Conservation (phyloP, 306 rosid species). For the Fragaria ananassa region DNA sequence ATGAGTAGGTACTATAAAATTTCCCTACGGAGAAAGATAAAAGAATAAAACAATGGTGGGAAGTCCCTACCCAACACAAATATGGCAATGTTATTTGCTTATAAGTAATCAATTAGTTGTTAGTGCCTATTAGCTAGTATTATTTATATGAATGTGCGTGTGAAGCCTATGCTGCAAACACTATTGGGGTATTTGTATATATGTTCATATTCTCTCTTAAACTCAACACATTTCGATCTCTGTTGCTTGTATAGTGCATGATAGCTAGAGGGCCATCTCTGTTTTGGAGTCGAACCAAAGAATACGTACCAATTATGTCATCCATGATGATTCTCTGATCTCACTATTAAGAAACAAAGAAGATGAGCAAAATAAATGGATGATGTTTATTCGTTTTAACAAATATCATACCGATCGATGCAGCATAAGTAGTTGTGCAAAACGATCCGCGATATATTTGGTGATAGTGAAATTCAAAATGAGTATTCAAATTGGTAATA, state of each 20-base stretch:
- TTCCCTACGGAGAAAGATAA: background rate
- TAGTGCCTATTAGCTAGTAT: slow-evolving; percentile 7
- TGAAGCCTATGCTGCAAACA: background rate
- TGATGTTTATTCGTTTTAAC: too few relatives aligned
- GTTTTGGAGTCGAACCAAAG: background rate
- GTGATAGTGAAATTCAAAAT: too few relatives aligned
- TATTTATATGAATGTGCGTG: background rate
- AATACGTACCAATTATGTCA: background rate
- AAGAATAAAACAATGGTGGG: background rate
- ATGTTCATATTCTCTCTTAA: background rate
- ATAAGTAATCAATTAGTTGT: background rate
- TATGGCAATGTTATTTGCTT: slow-evolving; percentile 1
- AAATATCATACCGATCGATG: too few relatives aligned
- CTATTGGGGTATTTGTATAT: background rate
- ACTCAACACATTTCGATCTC: slow-evolving; percentile 12
- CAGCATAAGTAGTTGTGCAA: too few relatives aligned
- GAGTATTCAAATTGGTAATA: too few relatives aligned
- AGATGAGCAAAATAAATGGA: background rate
- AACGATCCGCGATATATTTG: too few relatives aligned
- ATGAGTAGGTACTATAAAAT: too few relatives aligned
- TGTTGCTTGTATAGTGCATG: background rate
- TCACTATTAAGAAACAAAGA: background rate
- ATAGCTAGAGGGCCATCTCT: background rate
- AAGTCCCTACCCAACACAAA: background rate
- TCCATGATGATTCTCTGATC: background rate